phyloP scores from a whole-genome alignment of 225 moss, liverwort and hornwort species.

The Takakia lepidozioides region DNA sequence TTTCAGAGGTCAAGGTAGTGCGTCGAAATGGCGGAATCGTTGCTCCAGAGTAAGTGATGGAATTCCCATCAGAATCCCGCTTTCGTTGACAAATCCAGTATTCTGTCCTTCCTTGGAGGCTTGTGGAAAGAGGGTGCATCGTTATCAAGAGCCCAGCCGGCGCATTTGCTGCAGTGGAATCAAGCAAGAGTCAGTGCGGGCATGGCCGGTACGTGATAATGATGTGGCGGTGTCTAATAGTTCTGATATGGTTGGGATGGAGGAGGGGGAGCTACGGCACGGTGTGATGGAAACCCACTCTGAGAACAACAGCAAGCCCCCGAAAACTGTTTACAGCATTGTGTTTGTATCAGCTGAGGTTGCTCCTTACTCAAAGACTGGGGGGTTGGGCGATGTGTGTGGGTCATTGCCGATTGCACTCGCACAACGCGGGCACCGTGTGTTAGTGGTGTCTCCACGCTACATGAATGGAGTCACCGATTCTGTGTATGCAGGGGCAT shows the following conservation, averaged over 20 bases:
- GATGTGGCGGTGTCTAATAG: constrained; percentile 16
- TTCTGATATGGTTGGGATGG: constrained; percentile 31
- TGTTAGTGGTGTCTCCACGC: constrained; percentile 89
- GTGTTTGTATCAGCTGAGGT: constrained; percentile 87
- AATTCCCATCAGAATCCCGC: too few species aligned
- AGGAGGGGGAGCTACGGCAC: constrained; percentile 40
- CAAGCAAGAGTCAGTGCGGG: constrained; percentile 25
- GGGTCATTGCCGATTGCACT: constrained; percentile 84
- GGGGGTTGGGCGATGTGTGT: constrained; percentile 91
- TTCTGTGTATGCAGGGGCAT: constrained; percentile 47
- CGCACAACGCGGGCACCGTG: constrained; percentile 84
- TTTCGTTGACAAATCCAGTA: too few species aligned
- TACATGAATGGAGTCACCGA: constrained; percentile 86
- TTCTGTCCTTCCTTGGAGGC: too few species aligned
- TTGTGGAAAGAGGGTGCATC: too few species aligned
- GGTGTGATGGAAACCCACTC: constrained; percentile 13
- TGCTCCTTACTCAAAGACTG: constrained; percentile 90
- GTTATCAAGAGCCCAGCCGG: too few species aligned
- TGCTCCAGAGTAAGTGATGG: too few species aligned
- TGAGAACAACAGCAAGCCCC: constrained; percentile 43
- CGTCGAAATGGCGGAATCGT: too few species aligned
- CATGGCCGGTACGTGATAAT: constrained; percentile 21
- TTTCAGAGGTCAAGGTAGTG: too few species aligned
- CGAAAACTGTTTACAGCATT: constrained; percentile 66
- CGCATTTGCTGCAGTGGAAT: constrained; percentile 28